phyloP scores from a whole-genome alignment of 2,329 filamentous ascomycete genomes.

The Penicillium sp. region DNA sequence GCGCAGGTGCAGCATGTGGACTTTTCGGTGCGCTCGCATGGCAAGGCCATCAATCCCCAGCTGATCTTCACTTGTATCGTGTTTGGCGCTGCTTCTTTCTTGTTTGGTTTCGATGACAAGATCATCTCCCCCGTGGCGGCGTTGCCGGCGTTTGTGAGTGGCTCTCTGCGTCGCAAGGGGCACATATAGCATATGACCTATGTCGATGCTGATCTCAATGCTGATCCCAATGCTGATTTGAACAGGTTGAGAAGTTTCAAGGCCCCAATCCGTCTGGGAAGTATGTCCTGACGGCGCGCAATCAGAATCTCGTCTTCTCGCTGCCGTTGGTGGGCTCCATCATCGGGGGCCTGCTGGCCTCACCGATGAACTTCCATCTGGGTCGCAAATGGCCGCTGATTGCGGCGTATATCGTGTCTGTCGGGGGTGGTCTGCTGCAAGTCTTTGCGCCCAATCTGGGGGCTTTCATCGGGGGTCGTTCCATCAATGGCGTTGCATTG shows the following conservation, averaged over 20 bases:
- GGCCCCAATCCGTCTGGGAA: conserved; percentile 27
- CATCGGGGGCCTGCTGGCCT: conserved; percentile 34
- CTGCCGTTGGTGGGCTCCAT: conserved; percentile 39
- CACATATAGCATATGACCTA: neutral
- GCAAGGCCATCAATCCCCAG: conserved; percentile 25
- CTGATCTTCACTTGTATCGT: conserved; percentile 31
- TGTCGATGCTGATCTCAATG: no score
- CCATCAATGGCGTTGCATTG: conserved; percentile 34
- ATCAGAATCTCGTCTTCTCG: conserved; percentile 39
- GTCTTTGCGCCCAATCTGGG: conserved; percentile 39
- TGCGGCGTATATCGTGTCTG: conserved; percentile 33
- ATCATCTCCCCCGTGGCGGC: conserved; percentile 36
- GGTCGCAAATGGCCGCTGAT: conserved; percentile 41
- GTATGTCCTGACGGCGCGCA: conserved; percentile 33
- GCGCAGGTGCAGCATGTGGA: conserved; percentile 26
- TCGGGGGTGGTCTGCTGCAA: conserved; percentile 38
- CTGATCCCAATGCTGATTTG: neutral
- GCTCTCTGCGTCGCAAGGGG: neutral
- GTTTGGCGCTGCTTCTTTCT: conserved; percentile 34
- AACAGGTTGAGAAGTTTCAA: conserved; percentile 33
- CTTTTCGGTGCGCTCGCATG: neutral
- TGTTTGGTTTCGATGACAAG: conserved; percentile 39
- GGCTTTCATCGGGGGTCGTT: conserved; percentile 37
- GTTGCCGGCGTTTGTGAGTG: conserved; percentile 29
- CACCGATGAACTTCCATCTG: conserved; percentile 35